Percentiles rank a stretch among this genome's conserved stretches.
These are phyloP conservation scores for Candida nemodendra DNA, from an alignment of 805 yeast genomes.

Conservation along the genomic window DNA sequence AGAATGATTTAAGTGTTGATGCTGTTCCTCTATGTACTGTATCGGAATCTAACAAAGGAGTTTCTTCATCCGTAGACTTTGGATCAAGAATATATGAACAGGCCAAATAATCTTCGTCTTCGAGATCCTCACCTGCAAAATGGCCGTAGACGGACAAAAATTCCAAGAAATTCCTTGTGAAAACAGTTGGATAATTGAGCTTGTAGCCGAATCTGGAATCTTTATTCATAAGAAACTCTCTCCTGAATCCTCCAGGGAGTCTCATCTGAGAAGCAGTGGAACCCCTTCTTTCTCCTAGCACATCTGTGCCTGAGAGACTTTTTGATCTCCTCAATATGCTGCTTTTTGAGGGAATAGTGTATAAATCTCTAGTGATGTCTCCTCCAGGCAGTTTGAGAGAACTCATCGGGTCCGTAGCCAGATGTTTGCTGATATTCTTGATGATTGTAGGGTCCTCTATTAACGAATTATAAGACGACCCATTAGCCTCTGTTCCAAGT, in stretches of 20 bases:
- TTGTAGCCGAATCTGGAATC: slow-evolving; percentile 30
- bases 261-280: slow-evolving; percentile 67
- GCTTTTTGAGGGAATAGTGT: slow-evolving; percentile 26
- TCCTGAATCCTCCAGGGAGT: slow-evolving; percentile 81
- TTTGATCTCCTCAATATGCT: slow-evolving; percentile 25
- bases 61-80: slow-evolving; percentile 36
- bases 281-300: slow-evolving; percentile 45
- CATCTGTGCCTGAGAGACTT: slow-evolving; percentile 30
- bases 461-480: slow-evolving; percentile 25
- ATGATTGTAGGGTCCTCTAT: slow-evolving; percentile 36
- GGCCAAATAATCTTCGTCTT: slow-evolving; percentile 59
- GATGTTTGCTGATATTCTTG: slow-evolving; percentile 36
- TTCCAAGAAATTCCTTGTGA: slow-evolving; percentile 73
- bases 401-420: slow-evolving; percentile 32
- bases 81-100: slow-evolving; percentile 38
- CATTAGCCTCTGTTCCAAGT: slow-evolving; percentile 4
- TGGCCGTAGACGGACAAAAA: slow-evolving; percentile 79
- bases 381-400: slow-evolving; percentile 46
- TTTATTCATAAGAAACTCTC: slow-evolving; percentile 54
- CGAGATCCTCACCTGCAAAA: slow-evolving; percentile 82
- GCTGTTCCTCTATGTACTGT: slow-evolving; percentile 53
- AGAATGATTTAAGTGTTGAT: slow-evolving; percentile 68
- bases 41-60: slow-evolving; percentile 27
- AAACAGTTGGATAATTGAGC: slow-evolving; percentile 40
- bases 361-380: slow-evolving; percentile 51